Percentiles rank a stretch among this genome's conserved stretches.
These are phyloP conservation scores for Leccinum sublutescens DNA, from an alignment of 768 basidiomycete genomes.

Conservation along the genomic window DNA sequence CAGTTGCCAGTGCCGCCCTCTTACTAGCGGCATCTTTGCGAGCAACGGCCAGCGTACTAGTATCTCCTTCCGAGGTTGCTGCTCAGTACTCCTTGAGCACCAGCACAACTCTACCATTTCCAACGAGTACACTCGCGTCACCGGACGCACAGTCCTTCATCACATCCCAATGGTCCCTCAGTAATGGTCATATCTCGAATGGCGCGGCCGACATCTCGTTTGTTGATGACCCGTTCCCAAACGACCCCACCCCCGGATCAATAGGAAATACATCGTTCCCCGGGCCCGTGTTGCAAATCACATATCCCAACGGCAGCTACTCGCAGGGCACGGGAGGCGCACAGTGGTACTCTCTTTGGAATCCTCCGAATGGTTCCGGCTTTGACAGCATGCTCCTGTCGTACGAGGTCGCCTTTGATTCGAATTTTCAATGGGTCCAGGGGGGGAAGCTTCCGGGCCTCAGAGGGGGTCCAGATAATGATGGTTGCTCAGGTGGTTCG, in stretches of 20 bases:
- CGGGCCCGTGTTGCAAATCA: conserved; percentile 51
- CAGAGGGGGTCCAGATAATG: conserved; percentile 60
- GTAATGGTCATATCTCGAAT: conserved; percentile 60
- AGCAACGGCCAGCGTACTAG: conserved; percentile 1
- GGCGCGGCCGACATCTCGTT: conserved; percentile 56
- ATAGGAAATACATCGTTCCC: conserved; percentile 22
- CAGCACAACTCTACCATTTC: conserved; percentile 64
- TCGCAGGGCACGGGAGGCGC: conserved; percentile 60
- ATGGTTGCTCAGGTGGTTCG: conserved; percentile 70
- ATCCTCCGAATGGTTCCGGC: conserved; percentile 50
- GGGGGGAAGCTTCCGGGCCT: conserved; percentile 78
- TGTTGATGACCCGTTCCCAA: conserved; percentile 66
- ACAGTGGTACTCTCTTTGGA: conserved; percentile 70
- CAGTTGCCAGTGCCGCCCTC: neutral
- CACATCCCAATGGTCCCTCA: conserved; percentile 57
- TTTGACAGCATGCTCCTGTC: conserved; percentile 69
- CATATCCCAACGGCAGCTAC: conserved; percentile 62
- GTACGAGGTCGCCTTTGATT: conserved; percentile 74
- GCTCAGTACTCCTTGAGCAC: conserved; percentile 54
- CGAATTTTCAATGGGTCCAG: conserved; percentile 66
- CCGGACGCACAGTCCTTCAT: conserved; percentile 51
- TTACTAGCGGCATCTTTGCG: neutral
- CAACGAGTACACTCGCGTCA: conserved; percentile 55
- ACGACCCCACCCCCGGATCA: conserved; percentile 38
- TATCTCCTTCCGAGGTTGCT: conserved; percentile 36